Percentiles rank a stretch among this genome's conserved stretches.
phyloP scores from a whole-genome alignment of 306 rosid species.

The Argentina anserina region DNA sequence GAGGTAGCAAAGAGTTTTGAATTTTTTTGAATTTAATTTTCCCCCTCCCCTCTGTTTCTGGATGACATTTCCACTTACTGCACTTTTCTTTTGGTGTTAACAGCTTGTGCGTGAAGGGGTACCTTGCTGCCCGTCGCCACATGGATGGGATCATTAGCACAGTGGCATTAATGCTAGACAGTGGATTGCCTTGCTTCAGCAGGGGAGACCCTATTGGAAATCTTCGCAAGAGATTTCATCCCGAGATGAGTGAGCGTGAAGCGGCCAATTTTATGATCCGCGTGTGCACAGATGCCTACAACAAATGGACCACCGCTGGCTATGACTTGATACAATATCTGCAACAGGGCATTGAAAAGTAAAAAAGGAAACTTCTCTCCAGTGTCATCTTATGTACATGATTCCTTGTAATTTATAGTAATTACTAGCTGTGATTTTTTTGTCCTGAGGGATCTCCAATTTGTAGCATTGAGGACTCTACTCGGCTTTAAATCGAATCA shows the following conservation, averaged over 20 bases:
- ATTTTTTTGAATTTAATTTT: neutral
- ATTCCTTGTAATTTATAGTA: slow-evolving; percentile 36
- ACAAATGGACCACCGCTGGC: slow-evolving; percentile 99
- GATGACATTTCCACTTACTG: neutral
- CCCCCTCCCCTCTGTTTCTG: neutral
- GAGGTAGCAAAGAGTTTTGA: slow-evolving; percentile 41
- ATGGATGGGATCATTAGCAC: slow-evolving; percentile 88
- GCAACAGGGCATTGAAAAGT: slow-evolving; percentile 99
- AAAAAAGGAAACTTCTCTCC: slow-evolving; percentile 13
- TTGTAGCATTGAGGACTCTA: slow-evolving; percentile 21
- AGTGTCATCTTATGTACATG: slow-evolving; percentile 52
- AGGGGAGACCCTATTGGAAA: slow-evolving; percentile 95
- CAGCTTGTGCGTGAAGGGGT: slow-evolving; percentile 95
- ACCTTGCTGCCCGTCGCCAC: slow-evolving; percentile 82
- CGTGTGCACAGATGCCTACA: slow-evolving; percentile 94
- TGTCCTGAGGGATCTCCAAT: slow-evolving; percentile 22
- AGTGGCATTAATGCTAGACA: slow-evolving; percentile 80
- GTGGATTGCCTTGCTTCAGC: slow-evolving; percentile 98
- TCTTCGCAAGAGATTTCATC: slow-evolving; percentile 96
- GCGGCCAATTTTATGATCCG: slow-evolving; percentile 96
- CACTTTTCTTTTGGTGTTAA: slow-evolving; percentile 4
- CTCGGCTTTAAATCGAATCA: slow-evolving; percentile 21
- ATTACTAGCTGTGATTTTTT: slow-evolving; percentile 32
- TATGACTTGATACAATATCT: slow-evolving; percentile 93
- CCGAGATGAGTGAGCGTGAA: slow-evolving; percentile 93